phyloP scores from a whole-genome alignment of 2,329 filamentous ascomycete species.

The Arthrobotrys musiformis region DNA sequence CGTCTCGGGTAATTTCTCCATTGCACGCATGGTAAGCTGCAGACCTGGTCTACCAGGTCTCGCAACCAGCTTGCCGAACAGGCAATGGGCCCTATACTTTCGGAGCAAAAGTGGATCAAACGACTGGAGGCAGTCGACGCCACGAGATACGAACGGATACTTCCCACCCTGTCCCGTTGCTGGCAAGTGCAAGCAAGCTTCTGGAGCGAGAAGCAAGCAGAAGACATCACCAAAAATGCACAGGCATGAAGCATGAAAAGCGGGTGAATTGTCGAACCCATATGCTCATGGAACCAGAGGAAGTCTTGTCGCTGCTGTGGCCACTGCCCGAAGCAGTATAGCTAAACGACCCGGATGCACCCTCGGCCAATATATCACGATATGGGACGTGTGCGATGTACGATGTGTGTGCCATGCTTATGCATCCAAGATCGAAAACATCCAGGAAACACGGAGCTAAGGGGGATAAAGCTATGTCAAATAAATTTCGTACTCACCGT shows the following conservation, averaged over 20 bases:
- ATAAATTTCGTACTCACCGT: constrained; percentile 22
- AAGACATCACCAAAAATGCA: constrained; percentile 3
- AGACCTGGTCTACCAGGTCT: constrained; percentile 1
- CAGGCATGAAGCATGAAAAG: background rate
- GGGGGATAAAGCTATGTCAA: background rate
- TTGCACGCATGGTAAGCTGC: constrained; percentile 6
- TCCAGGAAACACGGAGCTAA: constrained; percentile 20
- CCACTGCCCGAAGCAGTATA: constrained; percentile 33
- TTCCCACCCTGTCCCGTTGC: constrained; percentile 41
- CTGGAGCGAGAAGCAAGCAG: background rate
- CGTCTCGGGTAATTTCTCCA: constrained; percentile 32
- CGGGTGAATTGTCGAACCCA: background rate
- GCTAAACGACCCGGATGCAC: constrained; percentile 24
- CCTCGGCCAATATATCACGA: constrained; percentile 31
- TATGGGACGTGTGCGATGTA: background rate
- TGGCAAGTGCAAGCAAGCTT: constrained; percentile 32
- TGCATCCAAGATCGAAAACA: constrained; percentile 26
- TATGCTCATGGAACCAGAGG: no score
- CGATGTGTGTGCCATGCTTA: constrained; percentile 6
- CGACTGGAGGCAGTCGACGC: constrained; percentile 30
- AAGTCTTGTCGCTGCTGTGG: constrained; percentile 6
- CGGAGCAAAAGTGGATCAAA: constrained; percentile 44
- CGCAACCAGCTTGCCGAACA: constrained; percentile 53
- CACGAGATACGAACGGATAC: constrained; percentile 49
- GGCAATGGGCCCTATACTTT: constrained; percentile 42